These are phyloP conservation scores for Populus hybrid DNA, from an alignment of 441 rosid species.

Conservation along the genomic window DNA sequence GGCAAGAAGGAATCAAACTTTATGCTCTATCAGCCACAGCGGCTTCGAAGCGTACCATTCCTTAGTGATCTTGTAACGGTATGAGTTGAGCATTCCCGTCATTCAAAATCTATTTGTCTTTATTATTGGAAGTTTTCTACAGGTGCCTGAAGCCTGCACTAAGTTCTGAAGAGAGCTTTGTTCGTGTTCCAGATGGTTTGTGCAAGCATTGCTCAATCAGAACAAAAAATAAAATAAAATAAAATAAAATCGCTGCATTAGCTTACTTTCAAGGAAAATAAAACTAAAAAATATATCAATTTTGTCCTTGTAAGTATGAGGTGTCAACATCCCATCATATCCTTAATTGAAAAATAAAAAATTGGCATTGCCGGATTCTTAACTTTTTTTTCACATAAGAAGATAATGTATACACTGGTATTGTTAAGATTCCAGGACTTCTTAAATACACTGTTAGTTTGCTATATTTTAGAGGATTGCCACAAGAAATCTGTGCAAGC, in stretches of 20 bases:
- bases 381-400: too few relatives aligned
- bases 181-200: neutral
- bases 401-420: too few relatives aligned
- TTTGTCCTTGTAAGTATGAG: neutral
- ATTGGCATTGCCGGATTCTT: neutral
- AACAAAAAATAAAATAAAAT: neutral
- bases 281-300: neutral
- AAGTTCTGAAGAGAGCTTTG: neutral
- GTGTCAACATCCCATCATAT: too few relatives aligned
- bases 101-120: neutral
- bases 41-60: conserved; percentile 74
- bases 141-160: neutral
- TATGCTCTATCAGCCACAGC: conserved; percentile 77
- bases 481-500: neutral
- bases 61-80: conserved; percentile 94
- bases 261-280: neutral
- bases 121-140: neutral
- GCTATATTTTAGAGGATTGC: neutral
- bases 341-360: too few relatives aligned
- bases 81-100: conserved; percentile 22
- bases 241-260: neutral
- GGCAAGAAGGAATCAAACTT: conserved; percentile 90
- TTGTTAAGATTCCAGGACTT: too few relatives aligned
- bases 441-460: neutral
- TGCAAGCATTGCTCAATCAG: neutral